phyloP scores from a whole-genome alignment of 2,329 filamentous ascomycete species.

The Cordyceps javanica region DNA sequence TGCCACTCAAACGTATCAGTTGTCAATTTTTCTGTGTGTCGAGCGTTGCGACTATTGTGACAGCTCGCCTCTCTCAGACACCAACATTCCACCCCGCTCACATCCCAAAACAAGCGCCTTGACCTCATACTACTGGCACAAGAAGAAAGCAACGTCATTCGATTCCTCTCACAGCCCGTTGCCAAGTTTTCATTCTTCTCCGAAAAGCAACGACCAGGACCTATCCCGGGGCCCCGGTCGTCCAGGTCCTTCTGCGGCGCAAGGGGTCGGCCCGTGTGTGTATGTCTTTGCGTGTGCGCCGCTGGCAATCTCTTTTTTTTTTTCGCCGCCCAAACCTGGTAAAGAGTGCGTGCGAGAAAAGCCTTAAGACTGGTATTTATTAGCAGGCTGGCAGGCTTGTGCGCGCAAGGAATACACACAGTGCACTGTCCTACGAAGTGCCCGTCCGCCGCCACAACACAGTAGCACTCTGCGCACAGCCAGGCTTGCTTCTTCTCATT shows the following conservation, averaged over 20 bases:
- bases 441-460: not conserved
- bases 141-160: not conserved
- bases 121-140: not conserved
- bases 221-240: not conserved
- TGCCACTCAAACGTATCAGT: not conserved
- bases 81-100: conserved; percentile 1
- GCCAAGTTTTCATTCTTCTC: not conserved
- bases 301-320: conserved; percentile 3
- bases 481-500: conserved; percentile 3
- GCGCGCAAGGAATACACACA: too few relatives aligned
- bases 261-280: conserved; percentile 9
- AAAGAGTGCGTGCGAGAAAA: too few relatives aligned
- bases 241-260: not conserved
- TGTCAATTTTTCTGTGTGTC: too few relatives aligned
- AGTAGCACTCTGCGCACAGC: not conserved
- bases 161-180: not conserved
- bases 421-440: not conserved
- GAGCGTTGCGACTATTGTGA: too few relatives aligned
- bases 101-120: not conserved
- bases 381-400: too few relatives aligned
- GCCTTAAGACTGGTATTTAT: too few relatives aligned
- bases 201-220: not conserved
- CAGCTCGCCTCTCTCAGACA: not conserved
- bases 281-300: too few relatives aligned
- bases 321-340: not conserved